phyloP scores from a whole-genome alignment of 2,329 filamentous ascomycete species.

The Orbilia blumenaviensis region DNA sequence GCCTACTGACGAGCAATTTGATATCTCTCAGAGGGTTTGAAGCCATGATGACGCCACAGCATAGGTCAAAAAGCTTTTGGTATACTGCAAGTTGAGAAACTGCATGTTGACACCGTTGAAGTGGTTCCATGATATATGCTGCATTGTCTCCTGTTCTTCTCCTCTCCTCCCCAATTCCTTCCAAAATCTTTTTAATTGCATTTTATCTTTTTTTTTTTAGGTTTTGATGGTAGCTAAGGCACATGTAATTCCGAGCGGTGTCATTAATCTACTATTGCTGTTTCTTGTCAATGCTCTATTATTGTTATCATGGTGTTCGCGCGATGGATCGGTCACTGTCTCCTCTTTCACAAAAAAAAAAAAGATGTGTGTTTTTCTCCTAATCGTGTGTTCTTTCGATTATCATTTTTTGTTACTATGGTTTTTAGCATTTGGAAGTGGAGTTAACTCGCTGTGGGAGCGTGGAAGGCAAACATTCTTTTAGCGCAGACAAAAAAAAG shows the following conservation, averaged over 20 bases:
- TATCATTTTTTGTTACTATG: neutral
- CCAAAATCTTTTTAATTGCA: neutral
- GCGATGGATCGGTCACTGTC: neutral
- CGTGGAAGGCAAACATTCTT: neutral
- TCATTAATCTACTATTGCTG: neutral
- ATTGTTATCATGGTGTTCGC: neutral
- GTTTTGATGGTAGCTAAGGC: neutral
- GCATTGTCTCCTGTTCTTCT: too few relatives aligned
- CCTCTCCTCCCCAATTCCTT: too few relatives aligned
- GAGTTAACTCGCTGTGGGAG: constrained; percentile 5
- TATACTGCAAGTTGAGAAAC: too few relatives aligned
- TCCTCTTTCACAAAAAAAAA: neutral
- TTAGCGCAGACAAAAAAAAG: neutral
- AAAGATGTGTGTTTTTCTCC: too few relatives aligned
- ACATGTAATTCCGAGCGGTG: neutral
- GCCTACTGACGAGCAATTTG: too few relatives aligned
- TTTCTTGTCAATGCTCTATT: neutral
- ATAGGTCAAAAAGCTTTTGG: too few relatives aligned
- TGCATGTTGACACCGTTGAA: too few relatives aligned
- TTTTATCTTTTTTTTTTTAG: neutral
- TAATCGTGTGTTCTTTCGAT: neutral
- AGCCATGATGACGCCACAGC: too few relatives aligned
- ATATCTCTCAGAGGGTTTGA: too few relatives aligned
- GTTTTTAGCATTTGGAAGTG: constrained; percentile 1
- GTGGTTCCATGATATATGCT: too few relatives aligned